Base-by-base conservation (phyloP, 306 rosid genomes). In the Medicago arabica region DNA sequence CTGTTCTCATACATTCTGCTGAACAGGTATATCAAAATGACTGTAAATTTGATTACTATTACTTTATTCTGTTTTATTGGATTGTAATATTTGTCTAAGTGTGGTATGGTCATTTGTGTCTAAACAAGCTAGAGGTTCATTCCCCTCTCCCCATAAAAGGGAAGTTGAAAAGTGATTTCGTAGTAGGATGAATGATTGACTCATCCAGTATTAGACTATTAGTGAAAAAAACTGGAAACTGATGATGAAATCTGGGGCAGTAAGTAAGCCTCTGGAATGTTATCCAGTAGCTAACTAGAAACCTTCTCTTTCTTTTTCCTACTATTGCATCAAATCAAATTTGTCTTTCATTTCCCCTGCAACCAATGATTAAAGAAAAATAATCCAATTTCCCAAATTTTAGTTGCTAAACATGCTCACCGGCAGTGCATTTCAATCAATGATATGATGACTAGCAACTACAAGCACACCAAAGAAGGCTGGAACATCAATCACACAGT, bases 1-100 rank as follows among this genome's bases (percentile, higher is more conserved):
- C 97, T 14, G 97, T 95, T 67, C 76, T 95, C 70, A 95, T 95
- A 85, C 99, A 95, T 80, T 58, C 84, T 47, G 99, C 97, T 3
- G 92, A 92, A 72, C 97, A 92, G 97, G 97, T 92, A 77, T 67
- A 16, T 77, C 58, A 65, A 75, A 78, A 46, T 39, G 71, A 51
- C 69, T 31, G 38, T 34, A 2, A 25, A 23, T 70, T 78, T 62
- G 57, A 1, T 62, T 54, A 14, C 58, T 58, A n/a, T 38, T 65
- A 60, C 55, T 67, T 43, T 1, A 16, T 53, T 69, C 36, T 18
- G 21, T 53, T 74, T 59, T 34, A 16, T 65, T 69, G 10, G 46
- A 18, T 66, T 76, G 28, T 57, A 58, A 46, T 19, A 31, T 65
- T 18, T 47, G 47, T 50, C 5, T 43, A 40, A 68, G 69, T 16